Base-by-base conservation (phyloP, 371 early-diverging fungal species). In the Mortierella sp. region DNA sequence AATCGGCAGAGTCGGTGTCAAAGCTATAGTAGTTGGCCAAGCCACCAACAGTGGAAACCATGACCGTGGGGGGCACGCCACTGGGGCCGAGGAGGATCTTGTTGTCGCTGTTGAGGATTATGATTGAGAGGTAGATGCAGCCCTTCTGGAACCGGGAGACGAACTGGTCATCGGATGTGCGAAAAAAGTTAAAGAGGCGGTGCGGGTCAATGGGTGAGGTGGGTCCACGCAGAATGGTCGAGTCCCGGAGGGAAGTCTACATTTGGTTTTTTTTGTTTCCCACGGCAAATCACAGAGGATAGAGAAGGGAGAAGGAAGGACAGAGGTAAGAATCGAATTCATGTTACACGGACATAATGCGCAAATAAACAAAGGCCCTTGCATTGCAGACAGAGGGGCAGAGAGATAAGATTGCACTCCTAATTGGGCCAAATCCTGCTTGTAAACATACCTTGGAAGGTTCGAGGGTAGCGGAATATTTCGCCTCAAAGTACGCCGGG, bases 1-100 rank as follows among this genome's bases (percentile, higher is more conserved):
- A 86, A 60, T 86, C 86, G 0, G 82, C 75, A 0, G 82, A 86
- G 18, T 86, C 86, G 21, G 86, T 79, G 44, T 86, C 86, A 73
- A 86, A 86, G 55, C 79, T 82, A 65, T 81, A 86, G 48, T 86
- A 86, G 18, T 80, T 79, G 63, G 76, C 79, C 24, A 79, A 63
- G 3, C 76, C 71, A 18, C 75, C 86, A 3, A 79, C 77, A 27
- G 77, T 82, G 0, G 86, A 77, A 41, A 86, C 60, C 41, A 82
- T 46, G 27, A 86, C 75, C 1, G 80, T 82, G 0, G 86, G 86
- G 5, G 77, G 82, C 2, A 82, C 29, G 4, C 86, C 86, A n/a
- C 44, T 75, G 3, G 82, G 79, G 35, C 82, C 82, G 38, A 86
- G 80, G 21, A 86, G 55, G 38, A 86, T 82, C 55, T 82, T 86